phyloP scores from a whole-genome alignment of 2,329 filamentous ascomycete genomes.

The Aureobasidium sp. region DNA sequence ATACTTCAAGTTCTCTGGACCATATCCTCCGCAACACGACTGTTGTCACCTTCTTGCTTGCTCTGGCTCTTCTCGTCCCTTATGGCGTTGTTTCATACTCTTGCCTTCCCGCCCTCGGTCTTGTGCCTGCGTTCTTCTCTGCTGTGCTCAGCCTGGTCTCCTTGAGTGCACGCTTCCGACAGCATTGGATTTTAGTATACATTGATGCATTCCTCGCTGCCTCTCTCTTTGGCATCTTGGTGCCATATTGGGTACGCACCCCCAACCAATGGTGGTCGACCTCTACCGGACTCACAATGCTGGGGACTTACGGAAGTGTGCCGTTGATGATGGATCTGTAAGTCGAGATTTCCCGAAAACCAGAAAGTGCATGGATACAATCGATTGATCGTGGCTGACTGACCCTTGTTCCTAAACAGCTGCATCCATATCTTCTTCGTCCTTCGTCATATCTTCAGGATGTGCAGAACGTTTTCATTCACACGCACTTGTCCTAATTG shows the following conservation, averaged over 20 bases:
- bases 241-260: background rate
- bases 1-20: background rate
- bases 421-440: background rate
- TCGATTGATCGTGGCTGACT: background rate
- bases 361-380: background rate
- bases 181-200: background rate
- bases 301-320: background rate
- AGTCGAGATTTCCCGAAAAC: background rate
- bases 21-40: background rate
- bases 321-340: background rate
- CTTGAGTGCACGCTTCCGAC: background rate
- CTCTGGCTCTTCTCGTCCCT: background rate
- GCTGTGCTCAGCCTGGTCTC: background rate
- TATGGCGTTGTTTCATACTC: background rate
- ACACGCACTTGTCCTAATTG: background rate
- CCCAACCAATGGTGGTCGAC: background rate
- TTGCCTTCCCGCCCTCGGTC: background rate
- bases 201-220: background rate
- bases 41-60: background rate
- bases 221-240: background rate
- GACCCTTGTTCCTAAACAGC: background rate
- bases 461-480: background rate
- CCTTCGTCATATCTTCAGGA: background rate
- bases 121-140: background rate
- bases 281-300: background rate